Evolutionary conservation across 805 yeast genomes (phyloP).

Genomic region (Kluyveromyces dobzhanskii): DNA sequence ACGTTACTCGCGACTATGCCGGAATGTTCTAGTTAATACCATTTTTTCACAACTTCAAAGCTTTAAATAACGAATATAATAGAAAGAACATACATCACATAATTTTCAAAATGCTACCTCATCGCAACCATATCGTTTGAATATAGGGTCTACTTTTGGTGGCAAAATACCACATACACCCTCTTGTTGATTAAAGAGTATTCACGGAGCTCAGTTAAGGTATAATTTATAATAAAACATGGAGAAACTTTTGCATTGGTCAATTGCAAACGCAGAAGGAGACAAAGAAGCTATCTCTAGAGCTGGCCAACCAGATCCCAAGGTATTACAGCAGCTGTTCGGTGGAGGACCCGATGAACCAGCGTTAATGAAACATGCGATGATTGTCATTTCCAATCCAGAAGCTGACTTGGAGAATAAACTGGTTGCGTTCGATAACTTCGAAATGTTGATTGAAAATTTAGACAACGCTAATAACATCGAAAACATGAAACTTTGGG

Average conservation of each 20-base stretch:
- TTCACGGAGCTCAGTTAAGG: too few species aligned
- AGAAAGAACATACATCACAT: too few species aligned
- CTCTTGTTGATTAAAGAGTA: too few species aligned
- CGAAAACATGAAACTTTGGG: conserved; percentile 79
- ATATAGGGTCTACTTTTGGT: too few species aligned
- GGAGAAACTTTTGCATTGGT: conserved; percentile 93
- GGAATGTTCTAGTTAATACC: conserved; percentile 1
- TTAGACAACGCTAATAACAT: conserved; percentile 92
- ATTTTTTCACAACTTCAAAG: too few species aligned
- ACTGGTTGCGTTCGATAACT: conserved; percentile 74
- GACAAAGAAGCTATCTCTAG: conserved; percentile 59
- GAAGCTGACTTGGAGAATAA: conserved; percentile 57
- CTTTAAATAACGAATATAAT: too few species aligned
- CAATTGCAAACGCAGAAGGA: conserved; percentile 66
- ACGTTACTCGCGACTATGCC: not conserved
- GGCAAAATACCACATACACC: too few species aligned
- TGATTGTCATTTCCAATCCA: conserved; percentile 48
- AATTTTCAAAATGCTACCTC: too few species aligned
- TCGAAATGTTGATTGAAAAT: conserved; percentile 89
- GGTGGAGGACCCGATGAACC: conserved; percentile 82
- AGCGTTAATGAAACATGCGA: conserved; percentile 72
- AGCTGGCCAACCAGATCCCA: conserved; percentile 72
- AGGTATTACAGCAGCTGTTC: conserved; percentile 67
- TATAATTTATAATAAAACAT: too few species aligned
- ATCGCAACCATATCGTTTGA: too few species aligned